Evolutionary conservation across 768 basidiomycete genomes (phyloP), one percentile per base, ranked within the genome.

Genomic region (Boletus rufocinnamomeus): DNA sequence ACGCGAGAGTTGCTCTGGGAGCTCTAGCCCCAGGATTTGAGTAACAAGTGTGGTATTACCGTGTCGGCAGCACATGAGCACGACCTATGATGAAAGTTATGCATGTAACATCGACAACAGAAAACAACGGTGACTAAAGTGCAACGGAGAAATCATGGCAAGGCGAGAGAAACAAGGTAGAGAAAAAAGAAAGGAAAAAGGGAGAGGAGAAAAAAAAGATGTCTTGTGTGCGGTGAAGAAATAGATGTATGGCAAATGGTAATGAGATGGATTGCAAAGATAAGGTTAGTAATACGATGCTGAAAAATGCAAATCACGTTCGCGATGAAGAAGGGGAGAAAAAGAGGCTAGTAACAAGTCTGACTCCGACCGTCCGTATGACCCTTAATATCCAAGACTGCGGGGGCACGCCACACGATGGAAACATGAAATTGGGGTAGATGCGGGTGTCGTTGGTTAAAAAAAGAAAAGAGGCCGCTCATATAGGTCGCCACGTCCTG

Each of bases 401-500:
- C 44, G 35, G 17, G 30, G 2, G 11, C 16, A 37, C 19, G 21
- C 30, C 21, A 23, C 30, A 3, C 10, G 30, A 45, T 23, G 41
- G n/a, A 45, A 53, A 45, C n/a, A 35, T 27, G 52, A 56, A 41
- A 38, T 53, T 1, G 17, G 28, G 17, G 10, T 49, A 47, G 51
- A 44, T 5, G 23, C 17, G 3, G 7, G 30, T 14, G 43, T 51
- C 30, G 23, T 38, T 61, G 11, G 6, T 60, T 30, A 16, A 49
- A 14, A 38, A 13, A 16, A 11, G 4, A 17, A 27, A 8, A 23
- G 3, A 17, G 21, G 32, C 34, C 14, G 41, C 2, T 79, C 74
- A 79, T 60, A 71, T 74, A 63, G 74, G 76, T 44, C 74, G 69
- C 79, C 73, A 79, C 55, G 72, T 63, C 46, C 66, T 52, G 56